A percentile compares a stretch with the other conserved stretches of the same genome.
phyloP scores from a whole-genome alignment of 345 rosid species.

The Salix udensis region DNA sequence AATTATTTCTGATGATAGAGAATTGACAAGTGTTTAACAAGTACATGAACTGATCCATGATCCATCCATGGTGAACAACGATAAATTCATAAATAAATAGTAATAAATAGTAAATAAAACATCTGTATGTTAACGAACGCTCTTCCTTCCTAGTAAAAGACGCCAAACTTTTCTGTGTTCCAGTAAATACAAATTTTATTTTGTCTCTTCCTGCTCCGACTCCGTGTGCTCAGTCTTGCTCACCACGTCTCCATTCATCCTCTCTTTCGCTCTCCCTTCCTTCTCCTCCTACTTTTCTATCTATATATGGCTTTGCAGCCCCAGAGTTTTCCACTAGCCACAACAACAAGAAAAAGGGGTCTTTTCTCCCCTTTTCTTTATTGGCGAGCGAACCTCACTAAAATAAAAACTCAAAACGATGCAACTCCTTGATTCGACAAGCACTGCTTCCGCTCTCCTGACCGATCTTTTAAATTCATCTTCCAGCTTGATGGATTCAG shows the following conservation, averaged over 20 bases:
- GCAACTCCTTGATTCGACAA: constrained; percentile 28
- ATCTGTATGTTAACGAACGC: too few species aligned
- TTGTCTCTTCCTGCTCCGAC: neutral
- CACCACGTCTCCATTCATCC: constrained; percentile 17
- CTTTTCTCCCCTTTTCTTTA: neutral
- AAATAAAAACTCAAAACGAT: constrained; percentile 12
- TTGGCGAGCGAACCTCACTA: neutral
- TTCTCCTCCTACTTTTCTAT: neutral
- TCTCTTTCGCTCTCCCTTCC: constrained; percentile 8
- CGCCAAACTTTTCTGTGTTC: neutral
- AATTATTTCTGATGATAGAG: too few species aligned
- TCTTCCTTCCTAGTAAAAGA: neutral
- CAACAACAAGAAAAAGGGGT: too few species aligned
- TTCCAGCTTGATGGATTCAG: constrained; percentile 22
- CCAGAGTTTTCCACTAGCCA: too few species aligned
- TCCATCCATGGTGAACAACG: too few species aligned
- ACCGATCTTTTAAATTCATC: constrained; percentile 7
- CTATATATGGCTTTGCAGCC: neutral
- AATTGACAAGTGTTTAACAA: too few species aligned
- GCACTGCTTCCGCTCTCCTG: constrained; percentile 17
- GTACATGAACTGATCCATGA: too few species aligned
- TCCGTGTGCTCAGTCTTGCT: constrained; percentile 25
- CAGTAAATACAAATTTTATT: neutral
- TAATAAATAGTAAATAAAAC: too few species aligned
- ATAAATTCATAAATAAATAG: too few species aligned